A percentile compares a stretch with the other conserved stretches of the same genome.
Conservation (phyloP, 176 grass and related monocot species). For the Ensete ventricosum region DNA sequence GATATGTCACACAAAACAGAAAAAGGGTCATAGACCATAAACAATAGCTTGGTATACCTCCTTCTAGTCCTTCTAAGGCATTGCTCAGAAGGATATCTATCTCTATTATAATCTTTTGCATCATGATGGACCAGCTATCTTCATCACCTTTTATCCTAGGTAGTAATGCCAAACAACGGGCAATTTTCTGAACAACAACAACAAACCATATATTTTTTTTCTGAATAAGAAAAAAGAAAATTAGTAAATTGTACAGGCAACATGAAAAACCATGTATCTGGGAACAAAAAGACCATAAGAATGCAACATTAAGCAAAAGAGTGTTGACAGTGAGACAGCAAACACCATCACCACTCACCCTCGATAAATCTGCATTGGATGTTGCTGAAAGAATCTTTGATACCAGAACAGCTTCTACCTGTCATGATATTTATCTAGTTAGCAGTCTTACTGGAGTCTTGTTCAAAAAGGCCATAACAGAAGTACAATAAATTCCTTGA, state of each 20-base stretch:
- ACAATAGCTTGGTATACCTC: slow-evolving; percentile 28
- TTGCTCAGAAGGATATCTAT: slow-evolving; percentile 70
- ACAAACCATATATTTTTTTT: too few relatives aligned
- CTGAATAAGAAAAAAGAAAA: slow-evolving; percentile 14
- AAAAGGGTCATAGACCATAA: slow-evolving; percentile 11
- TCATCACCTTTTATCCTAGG: slow-evolving; percentile 55
- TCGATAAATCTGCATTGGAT: slow-evolving; percentile 41
- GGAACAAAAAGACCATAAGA: background rate
- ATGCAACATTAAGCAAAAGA: background rate
- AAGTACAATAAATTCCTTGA: background rate
- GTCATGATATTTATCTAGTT: slow-evolving; percentile 2
- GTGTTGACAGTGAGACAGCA: background rate
- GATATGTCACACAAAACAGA: slow-evolving; percentile 13
- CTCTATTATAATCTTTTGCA: slow-evolving; percentile 60
- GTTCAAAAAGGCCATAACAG: background rate
- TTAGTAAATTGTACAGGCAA: background rate
- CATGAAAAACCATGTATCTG: background rate
- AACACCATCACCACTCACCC: slow-evolving; percentile 37
- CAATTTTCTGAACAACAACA: slow-evolving; percentile 29
- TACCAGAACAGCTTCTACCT: slow-evolving; percentile 67
- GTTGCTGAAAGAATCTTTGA: slow-evolving; percentile 45
- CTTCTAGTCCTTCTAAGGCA: slow-evolving; percentile 70
- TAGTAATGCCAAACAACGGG: slow-evolving; percentile 51
- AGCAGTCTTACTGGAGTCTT: background rate
- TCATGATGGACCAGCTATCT: slow-evolving; percentile 64